Conservation (phyloP, 2,329 filamentous ascomycete species). For the Trichoderma asperellum region DNA sequence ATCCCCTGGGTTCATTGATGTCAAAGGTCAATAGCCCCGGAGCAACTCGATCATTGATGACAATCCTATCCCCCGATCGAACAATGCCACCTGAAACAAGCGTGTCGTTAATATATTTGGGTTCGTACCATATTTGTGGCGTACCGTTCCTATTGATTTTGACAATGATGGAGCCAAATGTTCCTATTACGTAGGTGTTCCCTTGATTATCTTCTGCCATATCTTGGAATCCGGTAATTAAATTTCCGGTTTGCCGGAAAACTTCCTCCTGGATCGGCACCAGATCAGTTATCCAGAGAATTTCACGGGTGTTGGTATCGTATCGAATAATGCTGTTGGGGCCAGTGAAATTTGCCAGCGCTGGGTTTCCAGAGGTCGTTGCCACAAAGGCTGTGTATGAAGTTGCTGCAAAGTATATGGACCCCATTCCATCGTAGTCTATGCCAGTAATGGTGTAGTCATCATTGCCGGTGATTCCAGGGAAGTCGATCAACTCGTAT, state of each 20-base stretch:
- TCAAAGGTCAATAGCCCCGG: background rate
- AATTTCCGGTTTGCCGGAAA: background rate
- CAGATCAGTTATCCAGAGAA: background rate
- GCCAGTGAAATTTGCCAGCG: background rate
- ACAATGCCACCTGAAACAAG: slow-evolving; percentile 2
- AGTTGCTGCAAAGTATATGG: slow-evolving; percentile 9
- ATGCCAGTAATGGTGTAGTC: slow-evolving; percentile 7
- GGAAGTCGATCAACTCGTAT: background rate
- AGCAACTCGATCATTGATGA: slow-evolving; percentile 12
- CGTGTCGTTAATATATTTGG: slow-evolving; percentile 2
- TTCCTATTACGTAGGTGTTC: background rate
- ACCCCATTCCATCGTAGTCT: slow-evolving; percentile 10
- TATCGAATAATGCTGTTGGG: slow-evolving; percentile 9
- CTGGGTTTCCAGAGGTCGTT: background rate
- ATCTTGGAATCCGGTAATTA: slow-evolving; percentile 1
- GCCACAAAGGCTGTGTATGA: slow-evolving; percentile 1
- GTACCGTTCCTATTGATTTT: background rate
- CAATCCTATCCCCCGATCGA: background rate
- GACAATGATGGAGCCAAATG: slow-evolving; percentile 3
- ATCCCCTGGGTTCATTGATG: background rate
- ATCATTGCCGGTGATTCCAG: background rate
- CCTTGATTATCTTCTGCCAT: slow-evolving; percentile 11
- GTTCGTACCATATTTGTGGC: background rate
- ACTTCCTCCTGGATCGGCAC: background rate
- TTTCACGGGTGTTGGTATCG: background rate